Base-by-base conservation (phyloP, 106 monocot genomes). In the Vanilla planifolia region DNA sequence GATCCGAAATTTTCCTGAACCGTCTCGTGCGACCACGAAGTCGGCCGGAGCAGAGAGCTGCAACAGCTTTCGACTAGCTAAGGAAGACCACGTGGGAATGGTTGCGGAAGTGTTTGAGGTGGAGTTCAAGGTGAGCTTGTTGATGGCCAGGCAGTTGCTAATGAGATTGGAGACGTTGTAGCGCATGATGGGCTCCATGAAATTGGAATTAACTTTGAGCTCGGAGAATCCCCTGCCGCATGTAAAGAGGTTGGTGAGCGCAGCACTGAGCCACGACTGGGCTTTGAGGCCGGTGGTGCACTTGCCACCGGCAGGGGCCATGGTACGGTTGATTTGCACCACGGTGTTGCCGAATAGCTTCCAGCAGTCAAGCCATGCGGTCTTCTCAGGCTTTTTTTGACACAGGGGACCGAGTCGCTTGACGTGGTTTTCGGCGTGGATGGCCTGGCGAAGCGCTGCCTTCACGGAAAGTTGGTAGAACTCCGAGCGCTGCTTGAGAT, bases 191-290 rank as follows among this genome's bases (percentile, higher is more conserved):
- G 79, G 81, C 32, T 34, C 5, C 25, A 79, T 59, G 62, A 77
- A 3, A 15, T 16, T 58, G 1, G 46, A n/a, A 8, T 76, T 37
- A 14, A 73, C 71, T 24, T 47, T 67, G 40, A 79, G 29, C 26
- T 78, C 73, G 37, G 61, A 63, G 80, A 92, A 83, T 8, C 79
- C 76, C 9, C 67, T 72, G 17, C 28, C 35, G 74, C 92, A 92
- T 14, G 80, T 80, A n/a, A 62, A 17, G 53, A 87, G 74, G 58
- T 80, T 92, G 28, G 92, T 87, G 40, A 83, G 75, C 15, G 83
- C 80, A 41, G 92, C 87, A 61, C 77, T 77, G 48, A 92, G 87
- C 92, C 92, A 84, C 0, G 92, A 83, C 57, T 80, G 87, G 15
- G 55, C 43, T n/a, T n/a, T n/a, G 70, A 87, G 87, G 15, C 66